Base-by-base conservation (phyloP, 306 rosid species). In the Malus fusca region DNA sequence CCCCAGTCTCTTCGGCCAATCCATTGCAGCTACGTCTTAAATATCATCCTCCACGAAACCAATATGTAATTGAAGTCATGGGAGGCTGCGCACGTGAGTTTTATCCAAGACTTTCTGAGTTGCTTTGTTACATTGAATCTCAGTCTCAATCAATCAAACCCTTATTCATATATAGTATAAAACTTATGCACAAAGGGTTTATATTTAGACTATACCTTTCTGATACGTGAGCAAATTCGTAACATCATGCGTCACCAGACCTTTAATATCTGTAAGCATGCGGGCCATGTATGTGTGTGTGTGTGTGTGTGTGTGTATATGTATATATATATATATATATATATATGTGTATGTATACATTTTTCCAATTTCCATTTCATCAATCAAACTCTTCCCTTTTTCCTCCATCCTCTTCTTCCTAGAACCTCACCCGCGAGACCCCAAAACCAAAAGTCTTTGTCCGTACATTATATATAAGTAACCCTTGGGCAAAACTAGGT, bases 61-160 rank as follows among this genome's bases (percentile, higher is more conserved):
- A 28, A 68, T 30, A 4, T 40, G 25, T 4, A 0, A n/a, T 26
- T 42, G 40, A 64, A 80, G 83, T 87, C 91, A 35, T 72, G 74
- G 69, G 13, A 55, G 88, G 78, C 91, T 85, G 93, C 93, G 77
- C 84, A 79, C 85, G 81, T 84, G 93, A 77, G 68, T 13, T n/a
- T 43, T 48, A 60, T 59, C 77, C 14, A 15, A 15, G 48, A 1
- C 59, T 25, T 25, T 19, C 59, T 61, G 31, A 8, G 68, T 42
- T 68, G 0, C 22, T 26, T 40, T 11, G 19, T 42, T 56, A 17
- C 59, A 11, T 33, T 52, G 23, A 35, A 58, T 22, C 48, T 11
- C 48, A 9, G 37, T 48, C 26, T n/a, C 5, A 22, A 22, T 58
- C 11, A 22, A 23, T 22, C 64, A 22, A 22, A 37, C 42, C 9